phyloP scores from a whole-genome alignment of 2,329 filamentous ascomycete genomes.

The Chrysosporium keratinophilum region DNA sequence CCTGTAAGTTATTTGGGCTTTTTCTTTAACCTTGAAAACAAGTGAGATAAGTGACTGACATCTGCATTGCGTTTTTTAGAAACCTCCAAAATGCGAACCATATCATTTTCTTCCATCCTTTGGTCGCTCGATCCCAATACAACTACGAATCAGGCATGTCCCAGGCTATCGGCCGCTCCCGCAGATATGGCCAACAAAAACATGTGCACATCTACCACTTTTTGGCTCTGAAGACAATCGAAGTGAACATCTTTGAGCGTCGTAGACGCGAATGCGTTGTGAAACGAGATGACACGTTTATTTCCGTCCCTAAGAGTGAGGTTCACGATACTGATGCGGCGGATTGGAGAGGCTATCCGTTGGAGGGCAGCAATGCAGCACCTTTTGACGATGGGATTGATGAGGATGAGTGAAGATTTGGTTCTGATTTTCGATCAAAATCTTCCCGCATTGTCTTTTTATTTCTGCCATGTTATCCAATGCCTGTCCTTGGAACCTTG shows the following conservation, averaged over 20 bases:
- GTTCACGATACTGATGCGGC: slow-evolving; percentile 17
- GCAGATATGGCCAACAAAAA: slow-evolving; percentile 49
- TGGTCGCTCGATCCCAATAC: slow-evolving; percentile 42
- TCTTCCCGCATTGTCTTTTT: neutral
- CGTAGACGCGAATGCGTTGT: slow-evolving; percentile 25
- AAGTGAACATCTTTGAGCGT: slow-evolving; percentile 37
- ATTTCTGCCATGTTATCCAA: neutral
- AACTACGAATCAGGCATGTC: slow-evolving; percentile 50
- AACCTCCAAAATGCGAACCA: slow-evolving; percentile 57
- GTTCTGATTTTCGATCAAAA: neutral
- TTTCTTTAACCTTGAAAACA: neutral
- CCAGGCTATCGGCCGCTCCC: slow-evolving; percentile 53
- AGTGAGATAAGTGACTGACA: neutral
- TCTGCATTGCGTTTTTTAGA: slow-evolving; percentile 25
- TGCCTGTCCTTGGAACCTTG: too few relatives aligned
- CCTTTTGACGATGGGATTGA: slow-evolving; percentile 16
- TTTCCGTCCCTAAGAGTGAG: slow-evolving; percentile 19
- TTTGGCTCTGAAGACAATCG: slow-evolving; percentile 35
- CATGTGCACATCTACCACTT: slow-evolving; percentile 49
- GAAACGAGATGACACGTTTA: slow-evolving; percentile 19
- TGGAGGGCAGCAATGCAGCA: slow-evolving; percentile 21
- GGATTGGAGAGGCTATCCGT: slow-evolving; percentile 23
- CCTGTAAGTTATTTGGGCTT: slow-evolving; percentile 37
- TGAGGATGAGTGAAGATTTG: neutral
- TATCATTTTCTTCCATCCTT: slow-evolving; percentile 51